Evolutionary conservation across 352 stramenopile genomes (phyloP), one percentile per base, ranked within the genome.

Genomic region (Phytophthora litchii): DNA sequence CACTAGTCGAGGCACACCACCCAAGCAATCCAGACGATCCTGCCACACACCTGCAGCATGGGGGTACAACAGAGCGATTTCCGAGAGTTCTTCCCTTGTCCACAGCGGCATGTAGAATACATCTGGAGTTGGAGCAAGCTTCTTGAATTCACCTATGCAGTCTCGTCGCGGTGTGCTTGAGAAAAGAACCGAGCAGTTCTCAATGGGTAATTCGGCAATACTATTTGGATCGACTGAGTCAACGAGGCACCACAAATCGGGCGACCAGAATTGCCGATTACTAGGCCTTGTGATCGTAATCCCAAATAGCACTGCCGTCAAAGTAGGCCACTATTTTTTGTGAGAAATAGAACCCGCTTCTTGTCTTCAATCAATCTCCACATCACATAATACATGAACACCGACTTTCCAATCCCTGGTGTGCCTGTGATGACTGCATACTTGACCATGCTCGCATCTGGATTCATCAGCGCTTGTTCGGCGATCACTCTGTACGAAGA

Each of bases 301-400:
- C n/a, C n/a, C n/a, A n/a, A n/a, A n/a, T n/a, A n/a, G n/a, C n/a
- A n/a, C n/a, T n/a, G n/a, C n/a, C 68, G 64, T 76, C 55, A 56
- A 70, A 73, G 60, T 76, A 76, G 19, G 71, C 43, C 0, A 29
- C 1, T 20, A 8, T 3, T 7, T 62, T 1, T 29, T 40, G 20
- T 3, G 34, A 29, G 8, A 73, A 16, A 54, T 73, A 42, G 34
- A 76, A 37, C 37, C 67, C 57, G 51, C 35, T 73, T 67, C 57
- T 64, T 64, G 3, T 56, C 50, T 53, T 70, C 58, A 47, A 76
- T 67, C 62, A 76, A 70, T 31, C 45, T 69, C 61, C 58, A 72
- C 61, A 72, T 64, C 9, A 72, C 43, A 34, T 76, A 76, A 55
- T 71, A 68, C 45, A 76, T 27, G 35, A 76, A 72, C 37, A 70